phyloP scores from a whole-genome alignment of 2,329 filamentous ascomycete genomes.

The Acarospora socialis region DNA sequence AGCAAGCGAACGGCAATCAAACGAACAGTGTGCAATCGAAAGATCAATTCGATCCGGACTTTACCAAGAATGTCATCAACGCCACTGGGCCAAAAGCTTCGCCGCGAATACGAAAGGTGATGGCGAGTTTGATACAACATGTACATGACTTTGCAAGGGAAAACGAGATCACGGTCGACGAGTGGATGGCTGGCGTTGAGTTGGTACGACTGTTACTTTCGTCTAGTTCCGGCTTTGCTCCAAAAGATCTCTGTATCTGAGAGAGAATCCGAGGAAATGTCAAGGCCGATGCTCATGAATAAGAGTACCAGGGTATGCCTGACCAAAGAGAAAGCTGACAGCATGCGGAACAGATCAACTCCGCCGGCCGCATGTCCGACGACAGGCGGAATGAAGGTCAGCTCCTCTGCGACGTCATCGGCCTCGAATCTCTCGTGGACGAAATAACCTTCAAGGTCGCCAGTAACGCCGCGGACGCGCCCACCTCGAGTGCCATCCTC shows the following conservation, averaged over 20 bases:
- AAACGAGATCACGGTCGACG: conserved; percentile 43
- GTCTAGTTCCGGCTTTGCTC: neutral
- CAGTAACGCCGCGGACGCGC: conserved; percentile 35
- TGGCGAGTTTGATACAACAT: conserved; percentile 38
- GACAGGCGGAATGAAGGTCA: conserved; percentile 50
- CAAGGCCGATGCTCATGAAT: no score
- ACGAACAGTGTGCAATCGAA: neutral
- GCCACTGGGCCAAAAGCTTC: conserved; percentile 58
- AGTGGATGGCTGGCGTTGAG: conserved; percentile 43
- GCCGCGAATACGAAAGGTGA: conserved; percentile 51
- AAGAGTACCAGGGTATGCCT: no score
- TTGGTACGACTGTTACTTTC: conserved; percentile 18
- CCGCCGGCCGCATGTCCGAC: conserved; percentile 48
- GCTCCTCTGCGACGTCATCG: conserved; percentile 43
- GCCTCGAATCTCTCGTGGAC: conserved; percentile 53
- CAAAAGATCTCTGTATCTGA: no score
- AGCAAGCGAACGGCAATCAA: neutral
- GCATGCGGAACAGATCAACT: conserved; percentile 36
- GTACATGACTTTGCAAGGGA: conserved; percentile 46
- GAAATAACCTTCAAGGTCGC: conserved; percentile 61
- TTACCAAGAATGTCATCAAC: conserved; percentile 59
- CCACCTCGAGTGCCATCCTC: conserved; percentile 65
- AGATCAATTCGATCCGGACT: conserved; percentile 27
- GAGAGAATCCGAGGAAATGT: no score
- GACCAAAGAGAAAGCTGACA: neutral